Evolutionary conservation across 192 early-diverging fungal genomes (phyloP).

Genomic region (Mortierella hygrophila): DNA sequence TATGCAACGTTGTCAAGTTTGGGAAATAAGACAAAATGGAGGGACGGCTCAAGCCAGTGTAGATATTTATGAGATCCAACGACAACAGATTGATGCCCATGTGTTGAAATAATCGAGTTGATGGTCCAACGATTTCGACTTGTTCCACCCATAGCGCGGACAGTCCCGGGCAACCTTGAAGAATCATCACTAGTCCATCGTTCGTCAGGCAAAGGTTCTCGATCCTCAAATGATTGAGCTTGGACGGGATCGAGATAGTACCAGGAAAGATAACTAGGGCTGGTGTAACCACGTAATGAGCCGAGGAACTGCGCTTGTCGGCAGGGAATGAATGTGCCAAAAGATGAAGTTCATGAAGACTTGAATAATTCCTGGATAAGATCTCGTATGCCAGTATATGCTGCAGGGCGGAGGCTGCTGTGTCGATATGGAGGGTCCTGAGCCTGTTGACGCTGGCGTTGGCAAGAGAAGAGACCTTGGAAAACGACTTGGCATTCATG

Average conservation of each 20-base stretch:
- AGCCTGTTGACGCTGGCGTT: not conserved
- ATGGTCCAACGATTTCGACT: too few relatives aligned
- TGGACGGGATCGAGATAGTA: not conserved
- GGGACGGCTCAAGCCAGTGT: not conserved
- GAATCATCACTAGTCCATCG: not conserved
- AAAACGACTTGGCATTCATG: not conserved
- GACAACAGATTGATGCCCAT: not conserved
- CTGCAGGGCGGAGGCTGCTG: not conserved
- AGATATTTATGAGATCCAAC: not conserved
- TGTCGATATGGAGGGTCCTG: not conserved
- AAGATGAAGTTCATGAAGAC: not conserved
- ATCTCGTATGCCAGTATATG: not conserved
- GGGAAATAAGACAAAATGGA: not conserved
- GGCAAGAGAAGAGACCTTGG: not conserved
- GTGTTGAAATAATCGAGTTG: not conserved
- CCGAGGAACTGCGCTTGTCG: not conserved
- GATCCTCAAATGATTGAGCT: not conserved
- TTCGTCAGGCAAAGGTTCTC: not conserved
- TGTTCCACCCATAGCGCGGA: not conserved
- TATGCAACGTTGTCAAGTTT: not conserved
- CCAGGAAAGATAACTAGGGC: too few relatives aligned
- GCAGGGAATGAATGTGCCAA: not conserved
- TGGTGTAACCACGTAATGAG: too few relatives aligned
- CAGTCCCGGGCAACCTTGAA: not conserved
- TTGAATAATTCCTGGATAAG: not conserved